phyloP scores from a whole-genome alignment of 805 yeast genomes.

The Komagataella phaffii region DNA sequence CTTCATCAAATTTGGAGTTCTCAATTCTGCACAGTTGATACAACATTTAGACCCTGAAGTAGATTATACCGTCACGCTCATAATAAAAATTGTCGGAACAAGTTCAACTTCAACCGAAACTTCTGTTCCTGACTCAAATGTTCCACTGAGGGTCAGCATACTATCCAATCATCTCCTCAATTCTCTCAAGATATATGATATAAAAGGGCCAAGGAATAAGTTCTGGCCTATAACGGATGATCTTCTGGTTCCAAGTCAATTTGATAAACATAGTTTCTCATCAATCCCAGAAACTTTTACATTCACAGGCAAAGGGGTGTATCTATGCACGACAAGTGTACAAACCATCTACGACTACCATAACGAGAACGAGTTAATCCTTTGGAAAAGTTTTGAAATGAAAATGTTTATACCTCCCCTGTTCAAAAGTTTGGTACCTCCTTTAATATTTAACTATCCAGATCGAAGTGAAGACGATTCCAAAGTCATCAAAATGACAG shows the following conservation, averaged over 20 bases:
- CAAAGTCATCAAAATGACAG: neutral
- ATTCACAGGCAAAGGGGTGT: neutral
- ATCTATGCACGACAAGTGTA: neutral
- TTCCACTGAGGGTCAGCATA: neutral
- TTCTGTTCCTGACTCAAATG: neutral
- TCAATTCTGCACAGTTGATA: neutral
- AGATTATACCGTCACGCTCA: neutral
- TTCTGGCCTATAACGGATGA: neutral
- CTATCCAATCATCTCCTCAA: neutral
- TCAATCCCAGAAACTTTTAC: neutral
- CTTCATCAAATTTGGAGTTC: neutral
- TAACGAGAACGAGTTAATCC: neutral
- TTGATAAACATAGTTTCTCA: neutral
- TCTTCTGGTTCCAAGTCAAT: neutral
- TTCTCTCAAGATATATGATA: neutral
- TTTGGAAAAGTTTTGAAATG: neutral
- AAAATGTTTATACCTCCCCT: neutral
- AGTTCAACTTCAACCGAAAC: neutral
- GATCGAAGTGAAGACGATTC: neutral
- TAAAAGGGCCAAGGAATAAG: neutral
- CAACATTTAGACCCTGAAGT: neutral
- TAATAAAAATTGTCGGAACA: neutral
- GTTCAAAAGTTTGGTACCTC: neutral
- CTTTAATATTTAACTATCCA: neutral
- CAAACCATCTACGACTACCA: neutral